phyloP scores from a whole-genome alignment of 2,329 filamentous ascomycete genomes.

The Setomelanomma holmii region DNA sequence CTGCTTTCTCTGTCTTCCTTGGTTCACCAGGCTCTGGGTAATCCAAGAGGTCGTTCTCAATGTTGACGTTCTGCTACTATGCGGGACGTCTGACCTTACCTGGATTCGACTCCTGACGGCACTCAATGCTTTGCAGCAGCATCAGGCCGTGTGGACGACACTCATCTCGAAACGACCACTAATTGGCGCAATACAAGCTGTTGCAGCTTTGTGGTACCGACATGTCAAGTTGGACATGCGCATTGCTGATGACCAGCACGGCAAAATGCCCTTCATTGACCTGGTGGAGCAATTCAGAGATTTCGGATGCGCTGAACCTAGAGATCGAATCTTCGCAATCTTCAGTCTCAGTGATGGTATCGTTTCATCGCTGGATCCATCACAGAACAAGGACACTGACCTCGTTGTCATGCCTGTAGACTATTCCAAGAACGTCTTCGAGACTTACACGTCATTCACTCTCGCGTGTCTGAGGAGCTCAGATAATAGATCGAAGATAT shows the following conservation, averaged over 20 bases:
- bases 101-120: background rate
- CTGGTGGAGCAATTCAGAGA: background rate
- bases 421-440: background rate
- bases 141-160: background rate
- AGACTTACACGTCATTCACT: background rate
- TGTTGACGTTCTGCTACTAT: background rate
- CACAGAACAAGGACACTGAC: background rate
- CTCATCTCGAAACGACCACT: background rate
- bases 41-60: background rate
- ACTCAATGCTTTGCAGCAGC: background rate
- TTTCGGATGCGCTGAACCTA: background rate
- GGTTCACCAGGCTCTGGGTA: background rate
- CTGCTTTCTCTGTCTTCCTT: background rate
- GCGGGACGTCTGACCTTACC: background rate
- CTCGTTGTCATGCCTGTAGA: background rate
- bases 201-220: background rate
- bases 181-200: background rate
- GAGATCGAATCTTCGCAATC: background rate
- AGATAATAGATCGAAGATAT: background rate
- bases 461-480: background rate
- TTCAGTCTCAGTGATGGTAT: background rate
- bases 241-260: background rate
- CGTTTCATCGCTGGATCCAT: background rate
- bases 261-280: background rate
- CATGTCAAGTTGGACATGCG: background rate